Conservation (phyloP, 2,329 filamentous ascomycete species). For the Orbilia blumenaviensis region DNA sequence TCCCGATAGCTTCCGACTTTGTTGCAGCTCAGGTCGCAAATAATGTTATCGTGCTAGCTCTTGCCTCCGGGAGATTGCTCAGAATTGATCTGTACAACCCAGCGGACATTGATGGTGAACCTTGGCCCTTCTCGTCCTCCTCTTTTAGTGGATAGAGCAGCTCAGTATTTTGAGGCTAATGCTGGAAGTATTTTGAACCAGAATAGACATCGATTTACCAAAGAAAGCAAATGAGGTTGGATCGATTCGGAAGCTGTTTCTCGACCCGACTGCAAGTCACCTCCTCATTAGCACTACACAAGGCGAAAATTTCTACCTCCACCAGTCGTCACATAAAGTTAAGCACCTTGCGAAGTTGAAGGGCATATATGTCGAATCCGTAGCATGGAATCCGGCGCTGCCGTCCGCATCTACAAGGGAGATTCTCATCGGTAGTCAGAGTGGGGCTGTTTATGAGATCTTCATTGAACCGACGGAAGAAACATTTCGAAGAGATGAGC, state of each 20-base stretch:
- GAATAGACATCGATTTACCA: constrained; percentile 89
- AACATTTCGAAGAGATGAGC: constrained; percentile 94
- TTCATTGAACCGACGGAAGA: constrained; percentile 94
- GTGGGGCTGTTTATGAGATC: constrained; percentile 93
- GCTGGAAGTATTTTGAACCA: constrained; percentile 50
- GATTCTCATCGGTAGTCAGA: constrained; percentile 88
- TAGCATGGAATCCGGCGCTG: constrained; percentile 93
- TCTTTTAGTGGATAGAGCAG: background rate
- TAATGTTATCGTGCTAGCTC: constrained; percentile 90
- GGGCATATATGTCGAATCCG: constrained; percentile 83
- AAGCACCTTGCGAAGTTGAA: constrained; percentile 83
- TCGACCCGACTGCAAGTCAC: constrained; percentile 95
- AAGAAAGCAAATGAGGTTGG: constrained; percentile 91
- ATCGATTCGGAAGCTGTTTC: constrained; percentile 93
- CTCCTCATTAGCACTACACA: constrained; percentile 88
- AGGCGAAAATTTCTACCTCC: constrained; percentile 97
- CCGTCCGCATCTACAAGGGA: constrained; percentile 94
- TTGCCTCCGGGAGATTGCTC: constrained; percentile 90
- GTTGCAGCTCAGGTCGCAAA: constrained; percentile 96
- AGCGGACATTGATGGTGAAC: constrained; percentile 87
- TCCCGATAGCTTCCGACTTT: constrained; percentile 93
- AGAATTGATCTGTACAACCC: constrained; percentile 93
- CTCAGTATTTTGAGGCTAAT: background rate
- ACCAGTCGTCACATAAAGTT: constrained; percentile 90
- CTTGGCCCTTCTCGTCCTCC: background rate